Percentiles rank a stretch among this genome's conserved stretches.
Conservation (phyloP, 78 protist genomes). For the Paratrimastix pyriformis region DNA sequence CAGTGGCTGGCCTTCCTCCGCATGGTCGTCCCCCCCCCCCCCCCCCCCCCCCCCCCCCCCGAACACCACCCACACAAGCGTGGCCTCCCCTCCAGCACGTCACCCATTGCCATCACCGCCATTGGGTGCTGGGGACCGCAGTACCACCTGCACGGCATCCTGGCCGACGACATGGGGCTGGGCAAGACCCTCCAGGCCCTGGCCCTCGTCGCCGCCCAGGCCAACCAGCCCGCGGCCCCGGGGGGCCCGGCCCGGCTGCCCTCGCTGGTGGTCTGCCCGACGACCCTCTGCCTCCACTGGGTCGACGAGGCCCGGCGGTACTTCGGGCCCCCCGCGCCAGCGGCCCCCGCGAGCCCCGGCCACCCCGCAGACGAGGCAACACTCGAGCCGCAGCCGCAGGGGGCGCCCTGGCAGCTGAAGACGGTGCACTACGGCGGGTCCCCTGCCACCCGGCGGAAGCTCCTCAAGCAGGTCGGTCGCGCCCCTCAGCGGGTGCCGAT, state of each 20-base stretch:
- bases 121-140: neutral
- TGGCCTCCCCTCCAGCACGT: neutral
- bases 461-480: no score
- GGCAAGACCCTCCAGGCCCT: constrained; percentile 91
- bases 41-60: no score
- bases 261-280: constrained; percentile 79
- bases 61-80: neutral
- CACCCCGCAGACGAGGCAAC: no score
- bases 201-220: constrained; percentile 52
- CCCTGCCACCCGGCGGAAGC: no score
- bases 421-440: no score
- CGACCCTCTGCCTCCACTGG: constrained; percentile 87
- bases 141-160: constrained; percentile 38
- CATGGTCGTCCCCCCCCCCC: constrained; percentile 19
- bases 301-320: neutral
- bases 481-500: no score
- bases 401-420: no score
- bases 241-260: constrained; percentile 31
- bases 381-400: no score
- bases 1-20: constrained; percentile 74
- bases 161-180: constrained; percentile 92
- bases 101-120: neutral
- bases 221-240: neutral
- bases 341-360: no score
- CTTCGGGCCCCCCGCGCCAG: no score